A percentile compares a stretch with the other conserved stretches of the same genome.
These are phyloP conservation scores for Cyphellophora attinorum DNA, from an alignment of 2,329 filamentous ascomycete species.

Conservation along the genomic window DNA sequence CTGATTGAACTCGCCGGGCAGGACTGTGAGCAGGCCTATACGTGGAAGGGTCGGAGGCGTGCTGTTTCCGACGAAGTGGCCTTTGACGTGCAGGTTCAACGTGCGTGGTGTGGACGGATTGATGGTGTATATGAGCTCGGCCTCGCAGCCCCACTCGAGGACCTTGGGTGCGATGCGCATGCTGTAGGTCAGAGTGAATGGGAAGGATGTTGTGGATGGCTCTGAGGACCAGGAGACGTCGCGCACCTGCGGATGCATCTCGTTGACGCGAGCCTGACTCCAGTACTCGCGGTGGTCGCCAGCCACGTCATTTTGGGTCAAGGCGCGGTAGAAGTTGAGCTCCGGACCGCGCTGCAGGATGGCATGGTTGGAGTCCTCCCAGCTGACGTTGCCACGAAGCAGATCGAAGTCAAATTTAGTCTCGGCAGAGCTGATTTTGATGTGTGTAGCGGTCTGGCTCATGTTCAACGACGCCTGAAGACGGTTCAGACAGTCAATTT, in stretches of 20 bases:
- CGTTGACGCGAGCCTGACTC: constrained; percentile 31
- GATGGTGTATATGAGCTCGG: constrained; percentile 4
- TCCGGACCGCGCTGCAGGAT: constrained; percentile 15
- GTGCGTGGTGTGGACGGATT: constrained; percentile 1
- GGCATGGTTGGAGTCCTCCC: background rate
- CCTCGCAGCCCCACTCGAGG: background rate
- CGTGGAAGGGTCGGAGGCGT: constrained; percentile 38
- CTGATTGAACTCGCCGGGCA: constrained; percentile 37
- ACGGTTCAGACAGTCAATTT: background rate
- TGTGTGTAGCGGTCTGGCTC: background rate
- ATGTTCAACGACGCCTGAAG: background rate
- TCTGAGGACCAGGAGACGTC: constrained; percentile 23
- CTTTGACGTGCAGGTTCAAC: background rate
- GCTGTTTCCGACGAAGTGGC: background rate
- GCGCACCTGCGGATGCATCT: constrained; percentile 19
- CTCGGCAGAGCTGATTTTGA: background rate
- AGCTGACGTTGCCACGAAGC: constrained; percentile 1
- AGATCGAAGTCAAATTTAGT: constrained; percentile 3
- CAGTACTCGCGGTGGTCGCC: constrained; percentile 48
- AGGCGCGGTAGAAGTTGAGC: constrained; percentile 48
- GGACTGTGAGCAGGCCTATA: constrained; percentile 49
- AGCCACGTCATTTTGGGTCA: constrained; percentile 50
- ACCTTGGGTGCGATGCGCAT: background rate
- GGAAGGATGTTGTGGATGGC: constrained; percentile 13
- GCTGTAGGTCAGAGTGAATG: constrained; percentile 7